Base-by-base conservation (phyloP, 176 grass and related monocot species). In the Cocos nucifera region DNA sequence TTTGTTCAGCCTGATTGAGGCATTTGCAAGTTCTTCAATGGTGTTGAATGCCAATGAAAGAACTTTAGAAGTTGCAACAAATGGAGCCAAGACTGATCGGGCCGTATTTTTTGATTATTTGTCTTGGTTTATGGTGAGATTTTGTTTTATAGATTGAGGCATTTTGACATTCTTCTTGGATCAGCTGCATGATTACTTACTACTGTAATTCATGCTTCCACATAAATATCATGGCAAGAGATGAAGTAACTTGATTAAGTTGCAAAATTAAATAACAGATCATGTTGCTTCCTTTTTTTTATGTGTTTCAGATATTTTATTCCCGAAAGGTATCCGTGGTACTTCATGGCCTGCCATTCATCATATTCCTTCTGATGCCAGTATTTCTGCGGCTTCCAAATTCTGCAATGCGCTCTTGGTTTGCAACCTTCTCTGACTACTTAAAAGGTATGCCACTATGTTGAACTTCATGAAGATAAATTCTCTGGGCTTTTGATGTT, bases 51-150 rank as follows among this genome's bases (percentile, higher is more conserved):
- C 75, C 57, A 66, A 57, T 3, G 78, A 78, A 54, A 69, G 67
- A 69, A 70, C 79, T 17, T 65, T 44, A 69, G 80, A 69, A 82
- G 44, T 54, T 57, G 69, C 62, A 58, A 51, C 61, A 49, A 68
- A 67, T 32, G 72, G 26, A 77, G 77, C 18, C 27, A 58, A 70
- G 44, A 78, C 90, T 80, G 68, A 57, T 20, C 66, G 83, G 53
- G 62, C 80, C 59, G 82, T 90, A 50, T 97, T 88, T 74, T 97
- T 97, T 53, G 87, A 97, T 82, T 97, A 97, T 63, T 75, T 97
- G 69, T 87, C 92, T 77, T 91, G 81, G 78, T 97, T 88, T 78
- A 91, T 97, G 92, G 92, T 84, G 35, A 44, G 35, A 44, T 44
- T 44, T 44, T 44, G 35, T 12, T 44, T 44, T 44, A 0, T 44